Base-by-base conservation (phyloP, 176 grass and related monocot species). In the Triticum monococcum region DNA sequence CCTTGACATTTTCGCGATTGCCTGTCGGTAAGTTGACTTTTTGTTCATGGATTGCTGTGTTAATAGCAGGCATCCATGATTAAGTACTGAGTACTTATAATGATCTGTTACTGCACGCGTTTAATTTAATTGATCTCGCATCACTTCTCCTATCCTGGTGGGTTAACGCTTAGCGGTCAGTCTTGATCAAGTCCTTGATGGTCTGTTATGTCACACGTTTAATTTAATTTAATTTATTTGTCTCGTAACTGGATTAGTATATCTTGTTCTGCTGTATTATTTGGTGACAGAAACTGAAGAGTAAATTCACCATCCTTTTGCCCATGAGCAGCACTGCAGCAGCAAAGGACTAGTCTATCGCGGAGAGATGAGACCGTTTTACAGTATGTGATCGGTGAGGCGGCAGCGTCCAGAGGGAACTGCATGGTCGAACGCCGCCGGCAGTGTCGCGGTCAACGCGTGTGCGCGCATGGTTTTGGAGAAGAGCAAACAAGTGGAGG, bases 11-110 rank as follows among this genome's bases (percentile, higher is more conserved):
- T 72, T 46, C 24, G 10, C 6, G 12, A 20, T 54, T 2, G 65
- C 59, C 33, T 70, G 59, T 36, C 50, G 84, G n/a, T 38, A 70
- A 41, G 28, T 72, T 60, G 72, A 83, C 64, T 48, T 88, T 48
- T 6, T 20, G 62, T 23, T 20, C 32, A 31, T 23, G 9, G 13
- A 75, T 48, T 7, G 25, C 35, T 22, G 38, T 35, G 48, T 52
- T 52, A 2, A 52, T 54, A 54, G 50, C 50, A 54, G 40, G 62
- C 22, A 48, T 17, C 14, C n/a, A 71, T 41, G 17, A 35, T 8
- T 40, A 62, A 72, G 12, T 33, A 30, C 28, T 30, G 28, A 45
- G 41, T 43, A 43, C 41, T 12, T 41, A 3, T 66, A 18, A 11
- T 82, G 60, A 59, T 16, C 24, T 82, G 43, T 59, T 64, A 52